Conservation (phyloP, 768 basidiomycete species). For the Strobilomyces dryophilus region DNA sequence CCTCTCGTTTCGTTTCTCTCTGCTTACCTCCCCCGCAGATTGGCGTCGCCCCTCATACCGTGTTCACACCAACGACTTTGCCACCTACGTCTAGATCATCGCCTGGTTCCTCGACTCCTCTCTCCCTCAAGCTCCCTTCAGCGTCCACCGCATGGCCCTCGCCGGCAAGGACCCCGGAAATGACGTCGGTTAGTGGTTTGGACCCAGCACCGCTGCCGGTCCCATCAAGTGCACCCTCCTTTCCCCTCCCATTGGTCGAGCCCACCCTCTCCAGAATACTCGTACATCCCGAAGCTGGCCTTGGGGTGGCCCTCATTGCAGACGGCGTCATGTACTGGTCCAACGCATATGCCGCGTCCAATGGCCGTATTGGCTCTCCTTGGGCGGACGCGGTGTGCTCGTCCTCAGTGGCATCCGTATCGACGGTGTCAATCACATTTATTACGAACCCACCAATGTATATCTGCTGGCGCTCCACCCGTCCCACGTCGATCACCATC, state of each 20-base stretch:
- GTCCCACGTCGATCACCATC: not conserved
- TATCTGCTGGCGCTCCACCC: slow-evolving; percentile 12
- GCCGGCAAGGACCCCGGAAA: slow-evolving; percentile 94
- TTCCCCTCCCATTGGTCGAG: not conserved
- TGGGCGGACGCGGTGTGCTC: slow-evolving; percentile 73
- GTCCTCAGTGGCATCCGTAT: slow-evolving; percentile 83
- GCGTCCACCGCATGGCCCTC: slow-evolving; percentile 89
- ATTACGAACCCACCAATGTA: too few species aligned
- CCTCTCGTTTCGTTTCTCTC: slow-evolving; percentile 1
- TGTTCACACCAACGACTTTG: slow-evolving; percentile 61
- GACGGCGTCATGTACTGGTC: slow-evolving; percentile 82
- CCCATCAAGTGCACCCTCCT: slow-evolving; percentile 72
- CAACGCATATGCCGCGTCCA: slow-evolving; percentile 80
- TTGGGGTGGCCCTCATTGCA: slow-evolving; percentile 77
- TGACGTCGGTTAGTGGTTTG: slow-evolving; percentile 97
- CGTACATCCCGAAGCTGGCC: slow-evolving; percentile 70
- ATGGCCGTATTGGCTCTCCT: slow-evolving; percentile 28
- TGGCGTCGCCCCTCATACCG: slow-evolving; percentile 76
- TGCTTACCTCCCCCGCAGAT: slow-evolving; percentile 45
- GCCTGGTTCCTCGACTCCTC: slow-evolving; percentile 97
- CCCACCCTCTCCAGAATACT: slow-evolving; percentile 41
- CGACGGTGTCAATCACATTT: slow-evolving; percentile 93
- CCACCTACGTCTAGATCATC: slow-evolving; percentile 85
- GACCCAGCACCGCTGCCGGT: slow-evolving; percentile 95
- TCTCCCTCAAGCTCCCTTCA: slow-evolving; percentile 79